Conservation (phyloP, 129 eudicot species). For the Scalesia atractyloides region DNA sequence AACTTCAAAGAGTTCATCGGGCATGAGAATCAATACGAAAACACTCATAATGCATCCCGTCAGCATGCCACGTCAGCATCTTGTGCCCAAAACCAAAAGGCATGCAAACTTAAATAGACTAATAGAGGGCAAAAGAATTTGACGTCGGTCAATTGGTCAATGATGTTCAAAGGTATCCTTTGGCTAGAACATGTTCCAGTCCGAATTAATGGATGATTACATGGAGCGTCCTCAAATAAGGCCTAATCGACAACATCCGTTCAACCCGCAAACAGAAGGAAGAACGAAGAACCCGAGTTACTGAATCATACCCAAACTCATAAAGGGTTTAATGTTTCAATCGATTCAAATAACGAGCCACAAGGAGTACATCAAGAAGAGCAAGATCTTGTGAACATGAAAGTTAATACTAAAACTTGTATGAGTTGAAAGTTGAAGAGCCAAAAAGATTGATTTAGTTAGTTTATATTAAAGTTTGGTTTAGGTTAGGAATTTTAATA, state of each 20-base stretch:
- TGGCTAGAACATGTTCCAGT: slow-evolving; percentile 83
- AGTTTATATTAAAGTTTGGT: too few species aligned
- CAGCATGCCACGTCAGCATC: slow-evolving; percentile 42
- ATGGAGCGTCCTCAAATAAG: slow-evolving; percentile 49
- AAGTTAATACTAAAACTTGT: too few species aligned
- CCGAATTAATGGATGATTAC: slow-evolving; percentile 67
- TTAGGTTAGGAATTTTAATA: too few species aligned
- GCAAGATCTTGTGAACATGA: slow-evolving; percentile 85
- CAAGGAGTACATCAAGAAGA: slow-evolving; percentile 78
- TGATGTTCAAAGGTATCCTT: slow-evolving; percentile 58
- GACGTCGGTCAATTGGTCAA: slow-evolving; percentile 44
- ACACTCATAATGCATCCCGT: slow-evolving; percentile 31
- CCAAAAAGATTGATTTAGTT: too few species aligned
- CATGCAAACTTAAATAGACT: slow-evolving; percentile 41
- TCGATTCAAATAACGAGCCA: slow-evolving; percentile 42
- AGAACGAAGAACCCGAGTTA: slow-evolving; percentile 49
- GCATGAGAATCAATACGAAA: slow-evolving; percentile 39
- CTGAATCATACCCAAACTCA: slow-evolving; percentile 42
- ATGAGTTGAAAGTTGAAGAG: too few species aligned
- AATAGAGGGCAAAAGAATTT: slow-evolving; percentile 50
- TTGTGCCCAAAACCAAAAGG: slow-evolving; percentile 48
- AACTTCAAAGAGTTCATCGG: slow-evolving; percentile 30
- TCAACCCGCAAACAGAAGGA: slow-evolving; percentile 40
- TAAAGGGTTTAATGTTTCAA: slow-evolving; percentile 35
- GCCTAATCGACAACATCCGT: slow-evolving; percentile 34